These are phyloP conservation scores for Yamadazyma atlantica DNA, from an alignment of 1,139 yeast genomes.

Conservation along the genomic window DNA sequence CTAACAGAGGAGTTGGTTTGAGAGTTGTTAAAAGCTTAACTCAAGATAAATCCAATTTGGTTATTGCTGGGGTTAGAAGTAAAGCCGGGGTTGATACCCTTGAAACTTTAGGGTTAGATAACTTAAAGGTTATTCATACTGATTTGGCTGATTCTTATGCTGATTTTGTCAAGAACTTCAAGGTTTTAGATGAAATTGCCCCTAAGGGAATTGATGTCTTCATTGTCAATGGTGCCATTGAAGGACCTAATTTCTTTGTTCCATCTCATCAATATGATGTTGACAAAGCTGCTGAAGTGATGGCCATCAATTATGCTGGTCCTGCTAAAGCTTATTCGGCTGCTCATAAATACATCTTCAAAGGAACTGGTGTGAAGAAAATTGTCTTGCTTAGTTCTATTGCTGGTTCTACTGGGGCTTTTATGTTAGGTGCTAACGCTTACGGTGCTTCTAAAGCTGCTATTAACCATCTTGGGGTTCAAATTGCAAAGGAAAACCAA, in stretches of 20 bases:
- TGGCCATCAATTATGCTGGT: slow-evolving; percentile 12
- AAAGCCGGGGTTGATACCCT: slow-evolving; percentile 12
- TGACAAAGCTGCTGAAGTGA: slow-evolving; percentile 6
- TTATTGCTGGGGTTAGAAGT: slow-evolving; percentile 15
- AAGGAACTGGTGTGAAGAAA: neutral
- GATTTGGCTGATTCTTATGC: neutral
- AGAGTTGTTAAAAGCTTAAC: slow-evolving; percentile 22
- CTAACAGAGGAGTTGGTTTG: slow-evolving; percentile 32
- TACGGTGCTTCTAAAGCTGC: neutral
- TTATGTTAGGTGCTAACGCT: neutral
- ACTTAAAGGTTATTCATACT: slow-evolving; percentile 12
- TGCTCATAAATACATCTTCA: slow-evolving; percentile 1
- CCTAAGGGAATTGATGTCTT: slow-evolving; percentile 13
- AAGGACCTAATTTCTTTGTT: slow-evolving; percentile 4
- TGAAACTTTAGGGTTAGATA: slow-evolving; percentile 7
- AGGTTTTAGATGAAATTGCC: slow-evolving; percentile 8
- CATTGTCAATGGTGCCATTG: slow-evolving; percentile 12
- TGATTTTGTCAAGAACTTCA: slow-evolving; percentile 9
- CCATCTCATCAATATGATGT: slow-evolving; percentile 6
- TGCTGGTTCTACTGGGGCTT: neutral
- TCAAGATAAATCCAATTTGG: slow-evolving; percentile 16
- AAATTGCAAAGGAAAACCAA: slow-evolving; percentile 10
- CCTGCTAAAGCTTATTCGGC: slow-evolving; percentile 13
- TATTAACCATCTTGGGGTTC: slow-evolving; percentile 6
- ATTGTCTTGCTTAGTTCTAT: neutral